These are phyloP conservation scores for Aegilops bicornis DNA, from an alignment of 176 grass and related monocot species.

Conservation along the genomic window DNA sequence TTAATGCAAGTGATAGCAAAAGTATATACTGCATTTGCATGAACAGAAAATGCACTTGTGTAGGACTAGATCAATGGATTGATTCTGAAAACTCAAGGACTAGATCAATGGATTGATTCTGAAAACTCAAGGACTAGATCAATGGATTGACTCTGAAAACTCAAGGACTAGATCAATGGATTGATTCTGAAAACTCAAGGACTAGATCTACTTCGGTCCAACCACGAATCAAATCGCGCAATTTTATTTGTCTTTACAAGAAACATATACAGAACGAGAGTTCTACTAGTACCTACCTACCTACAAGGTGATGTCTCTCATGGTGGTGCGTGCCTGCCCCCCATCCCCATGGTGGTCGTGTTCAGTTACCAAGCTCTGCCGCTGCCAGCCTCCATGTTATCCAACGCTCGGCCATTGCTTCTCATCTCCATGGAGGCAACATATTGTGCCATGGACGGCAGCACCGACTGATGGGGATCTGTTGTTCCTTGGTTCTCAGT, in stretches of 20 bases:
- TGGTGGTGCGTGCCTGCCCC: too few species aligned
- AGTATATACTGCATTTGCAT: too few species aligned
- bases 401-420: not conserved
- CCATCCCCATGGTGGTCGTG: not conserved
- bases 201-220: not conserved
- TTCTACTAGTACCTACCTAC: not conserved
- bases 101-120: too few species aligned
- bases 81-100: too few species aligned
- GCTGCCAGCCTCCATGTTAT: slow-evolving; percentile 31
- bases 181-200: too few species aligned
- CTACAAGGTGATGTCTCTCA: not conserved
- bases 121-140: too few species aligned
- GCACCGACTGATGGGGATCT: not conserved
- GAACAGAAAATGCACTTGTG: too few species aligned
- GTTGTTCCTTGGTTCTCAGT: not conserved
- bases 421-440: slow-evolving; percentile 23
- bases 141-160: too few species aligned
- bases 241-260: not conserved
- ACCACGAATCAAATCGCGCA: not conserved
- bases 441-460: not conserved
- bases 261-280: not conserved
- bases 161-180: too few species aligned
- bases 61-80: too few species aligned
- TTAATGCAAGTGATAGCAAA: too few species aligned
- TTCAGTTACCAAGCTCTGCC: not conserved